Percentiles rank a stretch among this genome's conserved stretches.
Conservation (phyloP, 2,329 filamentous ascomycete genomes). For the Phaeomoniella chlamydospora region DNA sequence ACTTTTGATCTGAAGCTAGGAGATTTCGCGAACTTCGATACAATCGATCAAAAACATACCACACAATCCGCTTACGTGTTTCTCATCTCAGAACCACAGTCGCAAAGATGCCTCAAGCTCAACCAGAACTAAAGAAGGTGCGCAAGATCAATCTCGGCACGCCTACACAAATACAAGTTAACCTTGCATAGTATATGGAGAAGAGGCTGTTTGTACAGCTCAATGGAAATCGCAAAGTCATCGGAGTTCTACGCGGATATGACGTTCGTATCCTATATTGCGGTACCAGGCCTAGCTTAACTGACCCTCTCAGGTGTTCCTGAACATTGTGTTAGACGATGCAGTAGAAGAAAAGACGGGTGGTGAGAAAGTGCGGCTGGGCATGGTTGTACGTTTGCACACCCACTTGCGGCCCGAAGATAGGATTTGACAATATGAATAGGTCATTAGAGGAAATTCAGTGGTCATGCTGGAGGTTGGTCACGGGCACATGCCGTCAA, state of each 20-base stretch:
- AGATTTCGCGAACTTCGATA: conserved; percentile 2
- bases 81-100: conserved; percentile 7
- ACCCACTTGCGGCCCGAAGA: no score
- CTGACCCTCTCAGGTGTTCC: conserved; percentile 56
- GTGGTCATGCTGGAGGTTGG: conserved; percentile 86
- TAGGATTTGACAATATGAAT: no score
- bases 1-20: conserved; percentile 3
- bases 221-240: conserved; percentile 94
- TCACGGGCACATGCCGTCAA: conserved; percentile 2
- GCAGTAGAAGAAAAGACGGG: conserved; percentile 88
- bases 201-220: conserved; percentile 96
- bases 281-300: neutral
- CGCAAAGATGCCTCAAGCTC: conserved; percentile 84
- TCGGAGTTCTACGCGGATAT: conserved; percentile 86
- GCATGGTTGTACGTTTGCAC: conserved; percentile 63
- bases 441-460: conserved; percentile 83
- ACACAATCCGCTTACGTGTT: neutral
- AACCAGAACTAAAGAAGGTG: conserved; percentile 98
- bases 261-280: conserved; percentile 49
- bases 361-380: conserved; percentile 77
- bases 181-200: conserved; percentile 70
- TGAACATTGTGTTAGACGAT: conserved; percentile 96
- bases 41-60: neutral
- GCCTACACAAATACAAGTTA: conserved; percentile 6
- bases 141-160: conserved; percentile 6